Percentiles rank a stretch among this genome's conserved stretches.
phyloP scores from a whole-genome alignment of 257 asterid genomes.

The Fraxinus quadrangulata region DNA sequence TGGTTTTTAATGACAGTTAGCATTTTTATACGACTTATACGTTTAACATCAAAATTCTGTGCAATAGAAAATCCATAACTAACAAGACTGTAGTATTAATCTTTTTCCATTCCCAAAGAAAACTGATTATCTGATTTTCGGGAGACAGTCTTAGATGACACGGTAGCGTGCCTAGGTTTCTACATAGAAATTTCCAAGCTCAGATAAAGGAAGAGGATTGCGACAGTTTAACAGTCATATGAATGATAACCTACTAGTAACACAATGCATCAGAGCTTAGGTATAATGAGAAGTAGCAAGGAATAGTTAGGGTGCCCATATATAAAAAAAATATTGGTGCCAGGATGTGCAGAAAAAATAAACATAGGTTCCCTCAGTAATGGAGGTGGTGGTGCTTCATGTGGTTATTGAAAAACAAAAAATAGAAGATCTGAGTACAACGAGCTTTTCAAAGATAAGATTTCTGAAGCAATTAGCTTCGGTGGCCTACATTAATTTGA shows the following conservation, averaged over 20 bases:
- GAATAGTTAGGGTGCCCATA: background rate
- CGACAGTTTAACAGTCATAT: background rate
- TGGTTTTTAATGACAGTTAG: background rate
- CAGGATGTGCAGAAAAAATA: background rate
- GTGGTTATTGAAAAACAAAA: background rate
- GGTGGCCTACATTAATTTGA: background rate
- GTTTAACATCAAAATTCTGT: background rate
- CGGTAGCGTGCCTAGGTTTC: background rate
- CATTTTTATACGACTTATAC: background rate
- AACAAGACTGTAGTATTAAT: background rate
- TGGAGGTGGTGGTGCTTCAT: background rate
- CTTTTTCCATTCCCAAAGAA: background rate
- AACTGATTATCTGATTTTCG: background rate
- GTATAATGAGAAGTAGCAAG: background rate
- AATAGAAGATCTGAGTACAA: background rate
- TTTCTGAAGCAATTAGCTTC: background rate
- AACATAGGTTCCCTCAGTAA: background rate
- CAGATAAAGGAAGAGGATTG: background rate
- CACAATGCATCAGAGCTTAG: background rate
- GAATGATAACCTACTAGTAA: background rate
- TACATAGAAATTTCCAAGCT: background rate
- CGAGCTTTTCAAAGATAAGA: background rate
- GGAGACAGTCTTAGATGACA: background rate
- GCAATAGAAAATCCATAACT: background rate
- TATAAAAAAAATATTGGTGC: background rate